Percentiles rank a stretch among this genome's conserved stretches.
Conservation (phyloP, 208 protist species). For the Crithidia fasciculata region DNA sequence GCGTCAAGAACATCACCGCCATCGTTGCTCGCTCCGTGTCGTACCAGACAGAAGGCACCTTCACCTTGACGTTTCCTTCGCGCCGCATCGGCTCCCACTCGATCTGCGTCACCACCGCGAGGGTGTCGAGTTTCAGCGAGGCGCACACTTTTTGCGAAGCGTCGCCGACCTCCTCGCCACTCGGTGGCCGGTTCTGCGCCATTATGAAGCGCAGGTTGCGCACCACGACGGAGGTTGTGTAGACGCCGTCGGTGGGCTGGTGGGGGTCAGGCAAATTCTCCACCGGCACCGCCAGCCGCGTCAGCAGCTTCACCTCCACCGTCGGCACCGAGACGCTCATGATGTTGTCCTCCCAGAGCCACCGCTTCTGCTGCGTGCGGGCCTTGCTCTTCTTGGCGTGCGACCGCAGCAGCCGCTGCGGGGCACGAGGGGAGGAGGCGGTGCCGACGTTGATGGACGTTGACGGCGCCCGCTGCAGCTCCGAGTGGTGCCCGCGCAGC, state of each 20-base stretch:
- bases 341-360: constrained; percentile 76
- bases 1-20: constrained; percentile 56
- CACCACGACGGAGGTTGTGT: constrained; percentile 60
- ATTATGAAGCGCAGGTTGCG: constrained; percentile 60
- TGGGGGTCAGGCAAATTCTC: constrained; percentile 45
- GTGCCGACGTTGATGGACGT: constrained; percentile 6
- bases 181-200: constrained; percentile 57
- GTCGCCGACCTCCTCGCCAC: constrained; percentile 47
- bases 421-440: neutral
- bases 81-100: constrained; percentile 79
- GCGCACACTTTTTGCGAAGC: constrained; percentile 37
- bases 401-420: constrained; percentile 20
- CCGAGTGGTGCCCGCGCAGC: neutral
- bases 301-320: constrained; percentile 75
- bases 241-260: constrained; percentile 46
- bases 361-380: constrained; percentile 80
- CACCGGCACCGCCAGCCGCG: constrained; percentile 48
- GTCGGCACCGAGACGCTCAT: constrained; percentile 66
- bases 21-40: constrained; percentile 68
- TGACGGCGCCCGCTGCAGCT: constrained; percentile 19
- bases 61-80: constrained; percentile 61
- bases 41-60: constrained; percentile 62
- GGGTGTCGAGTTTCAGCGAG: constrained; percentile 63
- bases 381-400: constrained; percentile 49
- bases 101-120: constrained; percentile 77